Base-by-base conservation (phyloP, 768 basidiomycete genomes). In the Tubosaeta sp. region DNA sequence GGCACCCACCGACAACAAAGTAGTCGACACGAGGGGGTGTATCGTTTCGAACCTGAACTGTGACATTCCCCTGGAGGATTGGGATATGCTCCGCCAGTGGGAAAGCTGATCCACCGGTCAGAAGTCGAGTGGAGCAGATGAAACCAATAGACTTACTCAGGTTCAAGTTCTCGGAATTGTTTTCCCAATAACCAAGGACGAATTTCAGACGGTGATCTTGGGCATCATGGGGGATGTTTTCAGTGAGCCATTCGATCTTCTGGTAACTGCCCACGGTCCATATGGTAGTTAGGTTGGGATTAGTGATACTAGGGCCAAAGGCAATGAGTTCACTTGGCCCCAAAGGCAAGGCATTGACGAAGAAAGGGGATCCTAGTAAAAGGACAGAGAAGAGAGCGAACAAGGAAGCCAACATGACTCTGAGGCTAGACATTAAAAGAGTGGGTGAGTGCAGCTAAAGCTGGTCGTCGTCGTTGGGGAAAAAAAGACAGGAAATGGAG, bases 11-110 rank as follows among this genome's bases (percentile, higher is more conserved):
- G 53, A 79, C 83, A 61, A 89, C 68, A 50, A 83, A 76, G 57
- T 86, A 89, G 65, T 81, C 71, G 37, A 68, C 54, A 32, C 76
- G 61, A 9, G 71, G 60, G 3, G 53, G 27, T 4, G 63, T 39
- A 5, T 83, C 76, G 7, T 66, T 17, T 0, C 86, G 86, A 19
- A 88, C 82, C 0, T 65, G 74, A 50, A 88, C 59, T 13, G 72
- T 31, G 9, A 79, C 78, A 16, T 65, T 58, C 19, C 85, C 86
- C 16, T 68, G 66, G 14, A 65, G 70, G 44, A 89, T 71, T 32
- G 76, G 73, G 67, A 89, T 80, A 25, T 72, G 68, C 17, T 74
- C 41, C 2, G 83, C 85, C 51, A 90, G 74, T 13, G 85, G 85
- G 32, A 76, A 42, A 1, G 73, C 86, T 88, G 53, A 26, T 44